These are phyloP conservation scores for Ploettnerulaceae sp. DNA, from an alignment of 2,329 filamentous ascomycete genomes.

Conservation along the genomic window DNA sequence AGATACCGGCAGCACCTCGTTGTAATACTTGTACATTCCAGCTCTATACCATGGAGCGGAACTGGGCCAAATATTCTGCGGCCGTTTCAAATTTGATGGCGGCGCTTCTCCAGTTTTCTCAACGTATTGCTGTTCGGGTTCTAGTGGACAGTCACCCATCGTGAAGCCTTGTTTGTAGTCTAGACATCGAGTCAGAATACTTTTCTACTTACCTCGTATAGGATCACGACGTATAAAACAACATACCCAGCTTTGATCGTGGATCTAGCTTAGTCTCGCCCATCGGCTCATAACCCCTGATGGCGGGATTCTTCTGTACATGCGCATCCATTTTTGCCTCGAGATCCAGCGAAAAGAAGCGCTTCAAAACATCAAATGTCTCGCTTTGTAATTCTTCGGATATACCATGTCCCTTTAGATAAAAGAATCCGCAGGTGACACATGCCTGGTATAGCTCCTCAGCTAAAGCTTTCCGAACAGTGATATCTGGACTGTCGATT, in stretches of 20 bases:
- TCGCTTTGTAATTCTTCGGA: slow-evolving; percentile 1
- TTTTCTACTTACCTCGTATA: no score
- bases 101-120: slow-evolving; percentile 7
- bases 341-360: slow-evolving; percentile 4
- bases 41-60: slow-evolving; percentile 9
- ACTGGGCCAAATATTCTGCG: slow-evolving; percentile 13
- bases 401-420: slow-evolving; percentile 6
- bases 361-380: slow-evolving; percentile 6
- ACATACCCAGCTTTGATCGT: background rate
- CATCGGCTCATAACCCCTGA: slow-evolving; percentile 11
- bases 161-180: slow-evolving; percentile 9
- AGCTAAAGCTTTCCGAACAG: slow-evolving; percentile 1
- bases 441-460: slow-evolving; percentile 6
- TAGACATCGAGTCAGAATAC: background rate
- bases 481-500: background rate
- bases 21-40: slow-evolving; percentile 11
- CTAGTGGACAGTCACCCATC: slow-evolving; percentile 10
- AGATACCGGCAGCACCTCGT: slow-evolving; percentile 5
- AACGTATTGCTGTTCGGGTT: slow-evolving; percentile 7
- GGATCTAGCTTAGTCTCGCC: slow-evolving; percentile 9
- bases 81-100: background rate
- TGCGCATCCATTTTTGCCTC: slow-evolving; percentile 11
- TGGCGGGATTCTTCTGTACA: slow-evolving; percentile 13
- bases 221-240: no score
- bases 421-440: slow-evolving; percentile 11